Evolutionary conservation across 78 protist species (phyloP).

Genomic region (Bodo saltans): DNA sequence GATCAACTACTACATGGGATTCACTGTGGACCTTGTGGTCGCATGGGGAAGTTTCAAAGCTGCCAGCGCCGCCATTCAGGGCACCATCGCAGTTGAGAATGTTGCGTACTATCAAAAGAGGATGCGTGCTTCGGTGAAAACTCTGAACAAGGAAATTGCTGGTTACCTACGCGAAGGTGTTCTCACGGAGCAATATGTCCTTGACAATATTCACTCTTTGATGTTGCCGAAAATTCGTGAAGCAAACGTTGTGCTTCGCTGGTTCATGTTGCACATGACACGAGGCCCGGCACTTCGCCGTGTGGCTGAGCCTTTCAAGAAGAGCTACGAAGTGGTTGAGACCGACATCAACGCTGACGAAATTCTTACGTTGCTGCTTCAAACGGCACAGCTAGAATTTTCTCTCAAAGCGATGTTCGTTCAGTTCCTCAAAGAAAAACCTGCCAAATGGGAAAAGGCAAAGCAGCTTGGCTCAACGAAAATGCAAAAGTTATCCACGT

Average conservation of each 20-base stretch:
- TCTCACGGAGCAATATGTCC: slow-evolving; percentile 62
- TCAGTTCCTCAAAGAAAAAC: slow-evolving; percentile 47
- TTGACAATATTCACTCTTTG: slow-evolving; percentile 54
- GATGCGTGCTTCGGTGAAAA: not conserved
- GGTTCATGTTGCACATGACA: slow-evolving; percentile 68
- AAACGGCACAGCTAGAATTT: slow-evolving; percentile 86
- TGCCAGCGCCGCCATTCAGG: slow-evolving; percentile 69
- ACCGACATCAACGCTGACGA: slow-evolving; percentile 11
- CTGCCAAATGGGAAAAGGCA: slow-evolving; percentile 67
- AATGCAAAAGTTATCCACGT: slow-evolving; percentile 60
- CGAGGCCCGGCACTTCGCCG: not conserved
- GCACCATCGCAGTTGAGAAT: slow-evolving; percentile 54
- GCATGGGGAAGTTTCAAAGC: slow-evolving; percentile 84
- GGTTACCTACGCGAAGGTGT: slow-evolving; percentile 58
- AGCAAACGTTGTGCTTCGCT: slow-evolving; percentile 87
- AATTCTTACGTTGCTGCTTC: slow-evolving; percentile 63
- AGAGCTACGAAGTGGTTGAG: slow-evolving; percentile 19
- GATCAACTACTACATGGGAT: slow-evolving; percentile 89
- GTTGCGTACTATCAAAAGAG: not conserved
- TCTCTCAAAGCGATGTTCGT: slow-evolving; percentile 59
- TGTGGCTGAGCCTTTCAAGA: slow-evolving; percentile 50
- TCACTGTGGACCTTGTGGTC: slow-evolving; percentile 76
- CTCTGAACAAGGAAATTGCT: not conserved
- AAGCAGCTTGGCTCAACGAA: slow-evolving; percentile 41
- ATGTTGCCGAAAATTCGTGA: slow-evolving; percentile 63